Evolutionary conservation across 352 stramenopile genomes (phyloP).

Genomic region (Ophiocytium majus): DNA sequence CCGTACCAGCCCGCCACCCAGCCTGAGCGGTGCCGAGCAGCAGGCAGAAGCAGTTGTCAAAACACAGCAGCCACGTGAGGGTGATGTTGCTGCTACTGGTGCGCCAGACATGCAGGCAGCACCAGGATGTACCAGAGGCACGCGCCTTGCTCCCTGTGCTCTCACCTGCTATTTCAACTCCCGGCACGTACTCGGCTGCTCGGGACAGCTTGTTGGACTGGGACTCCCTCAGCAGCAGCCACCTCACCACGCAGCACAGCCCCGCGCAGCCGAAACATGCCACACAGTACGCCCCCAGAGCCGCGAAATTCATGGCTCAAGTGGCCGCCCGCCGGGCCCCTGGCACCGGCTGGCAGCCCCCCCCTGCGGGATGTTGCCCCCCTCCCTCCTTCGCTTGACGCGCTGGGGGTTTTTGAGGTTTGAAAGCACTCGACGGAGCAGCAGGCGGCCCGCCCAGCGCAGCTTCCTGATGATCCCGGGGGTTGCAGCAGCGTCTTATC

Average conservation of each 20-base stretch:
- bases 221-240: conserved; percentile 41
- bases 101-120: background rate
- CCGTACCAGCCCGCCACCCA: conserved; percentile 55
- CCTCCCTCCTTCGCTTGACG: too few relatives aligned
- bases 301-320: conserved; percentile 5
- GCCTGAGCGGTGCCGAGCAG: conserved; percentile 1
- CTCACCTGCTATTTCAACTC: conserved; percentile 35
- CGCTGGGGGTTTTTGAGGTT: too few relatives aligned
- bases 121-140: background rate
- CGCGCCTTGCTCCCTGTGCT: background rate
- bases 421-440: too few relatives aligned
- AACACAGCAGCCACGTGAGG: background rate
- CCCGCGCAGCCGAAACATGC: conserved; percentile 20
- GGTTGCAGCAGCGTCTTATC: too few relatives aligned
- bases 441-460: too few relatives aligned
- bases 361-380: too few relatives aligned
- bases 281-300: conserved; percentile 34
- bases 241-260: conserved; percentile 30
- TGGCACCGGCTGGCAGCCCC: too few relatives aligned
- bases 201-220: conserved; percentile 38
- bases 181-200: conserved; percentile 39
- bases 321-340: too few relatives aligned
- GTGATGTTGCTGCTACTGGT: background rate
- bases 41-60: background rate
- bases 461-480: too few relatives aligned